Percentiles rank a stretch among this genome's conserved stretches.
These are phyloP conservation scores for Baeospora myosura DNA, from an alignment of 1,284 basidiomycete genomes.

Conservation along the genomic window DNA sequence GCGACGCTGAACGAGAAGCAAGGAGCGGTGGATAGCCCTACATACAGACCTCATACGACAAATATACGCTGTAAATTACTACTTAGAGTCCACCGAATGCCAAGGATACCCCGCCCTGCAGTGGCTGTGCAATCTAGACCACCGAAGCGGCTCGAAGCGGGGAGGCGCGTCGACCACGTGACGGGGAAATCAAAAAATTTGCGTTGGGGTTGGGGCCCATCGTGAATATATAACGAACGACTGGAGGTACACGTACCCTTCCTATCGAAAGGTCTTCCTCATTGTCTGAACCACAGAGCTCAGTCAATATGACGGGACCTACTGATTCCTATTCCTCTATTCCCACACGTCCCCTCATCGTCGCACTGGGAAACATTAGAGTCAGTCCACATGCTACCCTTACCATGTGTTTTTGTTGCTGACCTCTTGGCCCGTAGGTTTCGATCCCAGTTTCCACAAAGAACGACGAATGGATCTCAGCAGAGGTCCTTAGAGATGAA, in stretches of 20 bases:
- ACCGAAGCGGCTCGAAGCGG: no score
- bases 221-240: no score
- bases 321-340: conserved; percentile 28
- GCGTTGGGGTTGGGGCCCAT: not conserved
- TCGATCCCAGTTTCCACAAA: conserved; percentile 78
- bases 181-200: not conserved
- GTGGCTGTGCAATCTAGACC: no score
- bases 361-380: conserved; percentile 56
- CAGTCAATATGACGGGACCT: conserved; percentile 13
- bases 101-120: no score
- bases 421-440: conserved; percentile 37
- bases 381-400: conserved; percentile 37
- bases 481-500: conserved; percentile 82
- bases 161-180: not conserved
- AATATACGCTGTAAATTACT: no score
- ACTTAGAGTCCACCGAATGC: no score
- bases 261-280: no score
- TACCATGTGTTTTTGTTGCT: conserved; percentile 10
- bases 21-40: conserved; percentile 27
- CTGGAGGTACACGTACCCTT: conserved; percentile 2
- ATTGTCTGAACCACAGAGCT: conserved; percentile 21
- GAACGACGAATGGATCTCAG: conserved; percentile 79
- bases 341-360: conserved; percentile 56
- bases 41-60: no score
- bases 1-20: conserved; percentile 59